Evolutionary conservation across 2,329 filamentous ascomycete species (phyloP), one percentile per base, ranked within the genome.

Genomic region (Aureobasidium subglaciale): DNA sequence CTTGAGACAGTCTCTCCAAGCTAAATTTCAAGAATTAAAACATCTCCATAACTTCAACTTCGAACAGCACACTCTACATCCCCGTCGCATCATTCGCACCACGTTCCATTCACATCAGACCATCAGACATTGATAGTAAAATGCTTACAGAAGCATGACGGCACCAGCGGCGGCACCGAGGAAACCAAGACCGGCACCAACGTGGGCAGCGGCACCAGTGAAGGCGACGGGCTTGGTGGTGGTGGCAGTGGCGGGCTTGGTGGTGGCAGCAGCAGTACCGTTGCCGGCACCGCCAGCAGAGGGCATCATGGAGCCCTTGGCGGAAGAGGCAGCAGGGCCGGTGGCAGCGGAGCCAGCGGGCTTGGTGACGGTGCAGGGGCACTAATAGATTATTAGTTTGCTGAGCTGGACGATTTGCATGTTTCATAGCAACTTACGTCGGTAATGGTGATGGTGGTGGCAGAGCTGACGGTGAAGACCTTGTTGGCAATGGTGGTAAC

Each of bases 391-490:
- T 9, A 2, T 30, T 27, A 60, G 42, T 30, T 9, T 30, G 13
- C 29, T 2, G 29, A 9, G 8, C 29, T 9, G 13, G 29, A 30
- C 13, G 29, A 11, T 30, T 4, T n/a, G 37, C 9, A 40, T 40
- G 15, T 6, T 40, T 7, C 20, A 29, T 30, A 30, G 11, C 7
- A 30, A 30, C 29, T 30, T 13, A 30, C 29, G 25, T 41, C 24
- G 6, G 59, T 56, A 34, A 64, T 59, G 16, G 61, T 64, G n/a
- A 66, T 42, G 8, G 62, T 65, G 18, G 65, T 65, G 6, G 63
- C 55, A n/a, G 58, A 55, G 62, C 83, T 83, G 73, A 89, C 76
- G 64, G 80, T 85, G 79, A 86, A 87, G 73, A 84, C 87, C 70
- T 79, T 76, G 72, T 72, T 75, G 68, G 78, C 80, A 74, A 86